Evolutionary conservation across 345 rosid genomes (phyloP), one percentile per base, ranked within the genome.

Genomic region (Arabidopsis arenosa): DNA sequence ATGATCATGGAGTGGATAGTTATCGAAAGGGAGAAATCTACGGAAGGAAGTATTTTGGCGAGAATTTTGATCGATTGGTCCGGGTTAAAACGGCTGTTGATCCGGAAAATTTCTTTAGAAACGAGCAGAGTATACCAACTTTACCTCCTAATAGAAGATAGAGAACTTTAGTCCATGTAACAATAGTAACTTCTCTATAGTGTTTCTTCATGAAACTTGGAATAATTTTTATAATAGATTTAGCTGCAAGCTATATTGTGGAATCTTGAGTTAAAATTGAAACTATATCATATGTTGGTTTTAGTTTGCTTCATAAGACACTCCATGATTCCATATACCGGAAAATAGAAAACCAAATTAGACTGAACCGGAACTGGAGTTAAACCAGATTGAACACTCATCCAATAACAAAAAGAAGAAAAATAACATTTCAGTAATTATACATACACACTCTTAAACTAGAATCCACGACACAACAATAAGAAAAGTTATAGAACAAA

Each of bases 41-140:
- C 21, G 93, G 92, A 11, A 68, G 49, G 47, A 81, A 80, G 76
- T 87, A 83, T 73, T 87, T 80, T 51, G 84, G 83, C 1, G 80
- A 63, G 5, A 86, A 79, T 33, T 74, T 79, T 7, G 79, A 79
- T 32, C 58, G 82, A 15, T 74, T 79, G 75, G 82, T 79, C 71
- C 65, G 81, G 66, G 81, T 83, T 4, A 86, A 86, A 71, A 83
- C 84, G 0, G 49, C 26, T 5, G 84, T 80, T 3, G 88, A 86
- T 67, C 86, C 88, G 2, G 64, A 51, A 0, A 86, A 83, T 67
- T 84, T 86, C 76, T 84, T 86, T 44, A 83, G 77, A 45, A 75
- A 84, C 54, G 86, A 84, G 43, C 84, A 85, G 71, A 85, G 86
- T 28, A 80, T 85, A 55, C 88, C 88, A 51, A 52, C 53, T 2